phyloP scores from a whole-genome alignment of 257 asterid genomes.

The Euphrasia confusa region DNA sequence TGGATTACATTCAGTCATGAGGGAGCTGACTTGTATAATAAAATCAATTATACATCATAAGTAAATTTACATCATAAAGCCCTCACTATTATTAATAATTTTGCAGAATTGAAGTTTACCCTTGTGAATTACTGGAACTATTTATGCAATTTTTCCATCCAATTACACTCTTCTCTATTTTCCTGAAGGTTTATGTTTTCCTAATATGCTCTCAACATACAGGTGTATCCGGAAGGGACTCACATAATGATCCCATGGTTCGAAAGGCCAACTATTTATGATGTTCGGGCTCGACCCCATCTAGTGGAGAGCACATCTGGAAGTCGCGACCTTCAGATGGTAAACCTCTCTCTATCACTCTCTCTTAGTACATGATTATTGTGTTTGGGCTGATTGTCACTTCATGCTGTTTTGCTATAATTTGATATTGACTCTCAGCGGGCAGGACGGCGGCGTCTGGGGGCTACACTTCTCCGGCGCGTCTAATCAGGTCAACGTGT shows the following conservation, averaged over 20 bases:
- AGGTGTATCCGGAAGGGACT: conserved; percentile 96
- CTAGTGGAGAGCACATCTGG: too few relatives aligned
- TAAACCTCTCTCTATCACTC: too few relatives aligned
- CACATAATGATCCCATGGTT: conserved; percentile 93
- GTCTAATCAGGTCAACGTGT: too few relatives aligned
- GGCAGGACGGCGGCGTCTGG: too few relatives aligned
- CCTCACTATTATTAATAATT: neutral
- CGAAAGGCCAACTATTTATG: too few relatives aligned
- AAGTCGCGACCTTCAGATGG: too few relatives aligned
- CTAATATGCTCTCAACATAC: conserved; percentile 15
- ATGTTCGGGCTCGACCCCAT: too few relatives aligned
- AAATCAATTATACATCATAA: neutral
- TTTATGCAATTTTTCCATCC: neutral
- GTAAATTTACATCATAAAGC: neutral
- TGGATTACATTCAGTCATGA: conserved; percentile 6
- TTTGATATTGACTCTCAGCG: conserved; percentile 1
- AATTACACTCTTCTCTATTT: conserved; percentile 1
- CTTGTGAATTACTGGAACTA: neutral
- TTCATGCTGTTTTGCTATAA: neutral
- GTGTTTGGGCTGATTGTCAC: conserved; percentile 2
- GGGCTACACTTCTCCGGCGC: too few relatives aligned
- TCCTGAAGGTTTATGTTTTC: neutral
- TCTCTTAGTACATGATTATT: too few relatives aligned
- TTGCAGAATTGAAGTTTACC: conserved; percentile 4
- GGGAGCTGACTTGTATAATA: neutral